Evolutionary conservation across 371 early-diverging fungal species (phyloP).

Genomic region (Dinochytrium kinnereticum): DNA sequence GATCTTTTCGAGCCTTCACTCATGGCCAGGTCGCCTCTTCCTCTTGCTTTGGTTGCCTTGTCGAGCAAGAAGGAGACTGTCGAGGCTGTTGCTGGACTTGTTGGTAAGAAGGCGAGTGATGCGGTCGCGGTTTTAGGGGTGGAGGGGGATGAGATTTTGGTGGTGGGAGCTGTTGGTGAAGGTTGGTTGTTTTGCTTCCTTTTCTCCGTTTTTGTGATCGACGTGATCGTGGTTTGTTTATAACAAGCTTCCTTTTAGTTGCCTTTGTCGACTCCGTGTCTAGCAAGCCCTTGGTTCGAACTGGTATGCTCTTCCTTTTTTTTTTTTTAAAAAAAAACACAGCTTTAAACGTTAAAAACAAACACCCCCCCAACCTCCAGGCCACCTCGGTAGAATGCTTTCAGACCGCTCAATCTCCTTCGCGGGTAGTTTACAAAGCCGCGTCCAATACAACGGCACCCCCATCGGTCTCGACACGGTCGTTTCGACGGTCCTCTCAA

Average conservation of each 20-base stretch:
- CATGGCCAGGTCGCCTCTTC: not conserved
- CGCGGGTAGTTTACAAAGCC: not conserved
- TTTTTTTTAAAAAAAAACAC: not conserved
- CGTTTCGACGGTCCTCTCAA: not conserved
- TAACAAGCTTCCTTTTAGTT: not conserved
- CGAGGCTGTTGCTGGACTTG: not conserved
- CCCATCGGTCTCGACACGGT: not conserved
- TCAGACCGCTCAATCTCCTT: not conserved
- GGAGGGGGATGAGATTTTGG: not conserved
- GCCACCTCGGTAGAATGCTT: not conserved
- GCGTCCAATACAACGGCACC: not conserved
- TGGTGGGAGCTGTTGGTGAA: not conserved
- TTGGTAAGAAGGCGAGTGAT: too few relatives aligned
- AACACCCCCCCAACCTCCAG: not conserved
- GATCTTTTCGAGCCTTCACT: not conserved
- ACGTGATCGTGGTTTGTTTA: too few relatives aligned
- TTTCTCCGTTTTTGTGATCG: not conserved
- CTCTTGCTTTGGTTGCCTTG: too few relatives aligned
- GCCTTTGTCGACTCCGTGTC: not conserved
- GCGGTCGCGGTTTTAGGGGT: not conserved
- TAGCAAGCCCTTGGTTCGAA: too few relatives aligned
- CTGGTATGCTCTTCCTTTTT: not conserved
- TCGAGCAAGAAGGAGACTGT: not conserved
- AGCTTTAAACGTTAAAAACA: not conserved
- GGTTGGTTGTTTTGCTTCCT: not conserved